Evolutionary conservation across 2,329 filamentous ascomycete species (phyloP).

Genomic region (Rutstroemia sp.): DNA sequence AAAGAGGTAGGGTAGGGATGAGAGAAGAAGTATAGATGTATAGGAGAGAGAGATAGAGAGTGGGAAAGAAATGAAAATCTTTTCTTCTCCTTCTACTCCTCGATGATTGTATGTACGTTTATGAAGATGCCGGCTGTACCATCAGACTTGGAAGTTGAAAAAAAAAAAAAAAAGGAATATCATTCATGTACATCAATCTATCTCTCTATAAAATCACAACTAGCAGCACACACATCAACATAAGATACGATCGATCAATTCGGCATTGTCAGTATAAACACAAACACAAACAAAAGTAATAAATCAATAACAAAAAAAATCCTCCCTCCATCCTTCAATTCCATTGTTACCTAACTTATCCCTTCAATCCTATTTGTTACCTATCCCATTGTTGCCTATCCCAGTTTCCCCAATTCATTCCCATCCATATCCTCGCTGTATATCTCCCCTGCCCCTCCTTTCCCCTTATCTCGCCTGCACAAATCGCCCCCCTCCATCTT

Average conservation of each 20-base stretch:
- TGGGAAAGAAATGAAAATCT: neutral
- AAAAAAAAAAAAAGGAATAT: neutral
- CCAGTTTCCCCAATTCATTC: too few species aligned
- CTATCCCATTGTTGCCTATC: neutral
- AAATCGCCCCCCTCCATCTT: neutral
- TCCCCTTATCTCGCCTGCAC: neutral
- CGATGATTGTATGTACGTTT: neutral
- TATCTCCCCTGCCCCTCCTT: too few species aligned
- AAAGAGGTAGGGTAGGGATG: neutral
- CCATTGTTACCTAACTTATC: too few species aligned
- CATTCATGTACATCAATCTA: neutral
- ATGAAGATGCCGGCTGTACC: too few species aligned
- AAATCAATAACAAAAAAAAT: too few species aligned
- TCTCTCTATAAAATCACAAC: neutral
- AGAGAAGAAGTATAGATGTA: neutral
- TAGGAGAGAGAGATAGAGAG: neutral
- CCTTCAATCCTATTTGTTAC: neutral
- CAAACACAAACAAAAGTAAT: too few species aligned
- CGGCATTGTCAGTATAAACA: too few species aligned
- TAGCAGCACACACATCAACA: neutral
- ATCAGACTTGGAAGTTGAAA: too few species aligned
- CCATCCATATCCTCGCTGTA: too few species aligned
- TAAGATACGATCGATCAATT: too few species aligned
- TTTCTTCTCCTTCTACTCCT: too few species aligned
- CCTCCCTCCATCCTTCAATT: too few species aligned